Conservation (phyloP, 2,329 filamentous ascomycete species). For the Nigrospora osmanthi region DNA sequence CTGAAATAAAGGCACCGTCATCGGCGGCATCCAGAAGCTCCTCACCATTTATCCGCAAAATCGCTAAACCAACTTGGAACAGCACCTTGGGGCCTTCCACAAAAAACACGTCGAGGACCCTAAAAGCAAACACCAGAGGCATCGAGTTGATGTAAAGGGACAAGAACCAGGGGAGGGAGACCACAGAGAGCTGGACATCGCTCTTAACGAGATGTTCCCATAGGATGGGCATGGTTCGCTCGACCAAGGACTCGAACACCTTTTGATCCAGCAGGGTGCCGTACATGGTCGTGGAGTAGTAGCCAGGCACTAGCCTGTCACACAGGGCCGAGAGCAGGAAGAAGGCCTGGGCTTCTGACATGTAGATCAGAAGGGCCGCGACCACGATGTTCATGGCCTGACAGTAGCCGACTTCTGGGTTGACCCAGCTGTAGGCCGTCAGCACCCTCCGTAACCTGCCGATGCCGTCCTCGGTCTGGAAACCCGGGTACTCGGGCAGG, state of each 20-base stretch:
- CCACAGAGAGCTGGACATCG: constrained; percentile 94
- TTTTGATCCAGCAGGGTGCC: constrained; percentile 93
- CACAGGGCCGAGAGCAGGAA: constrained; percentile 87
- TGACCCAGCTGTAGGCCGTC: constrained; percentile 96
- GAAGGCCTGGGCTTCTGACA: constrained; percentile 93
- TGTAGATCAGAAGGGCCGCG: constrained; percentile 95
- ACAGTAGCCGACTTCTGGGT: constrained; percentile 93
- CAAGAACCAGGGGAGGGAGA: constrained; percentile 95
- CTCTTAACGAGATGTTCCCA: constrained; percentile 98
- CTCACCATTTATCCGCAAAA: constrained; percentile 92
- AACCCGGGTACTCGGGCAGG: constrained; percentile 93
- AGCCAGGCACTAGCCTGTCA: constrained; percentile 86
- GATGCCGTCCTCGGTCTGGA: constrained; percentile 94
- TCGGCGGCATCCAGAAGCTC: constrained; percentile 88
- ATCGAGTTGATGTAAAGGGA: constrained; percentile 99
- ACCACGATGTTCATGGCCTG: constrained; percentile 99
- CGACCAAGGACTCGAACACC: constrained; percentile 96
- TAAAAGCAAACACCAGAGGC: constrained; percentile 94
- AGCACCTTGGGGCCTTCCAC: constrained; percentile 95
- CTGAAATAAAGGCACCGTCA: constrained; percentile 93
- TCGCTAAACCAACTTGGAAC: constrained; percentile 95
- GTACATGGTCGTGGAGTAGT: constrained; percentile 99
- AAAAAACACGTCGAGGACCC: constrained; percentile 96
- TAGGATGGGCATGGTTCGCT: constrained; percentile 95
- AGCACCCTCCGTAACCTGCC: constrained; percentile 80